A percentile compares a stretch with the other conserved stretches of the same genome.
Evolutionary conservation across 495 filamentous ascomycete species (phyloP).

Genomic region (Bryoglossum gracile): DNA sequence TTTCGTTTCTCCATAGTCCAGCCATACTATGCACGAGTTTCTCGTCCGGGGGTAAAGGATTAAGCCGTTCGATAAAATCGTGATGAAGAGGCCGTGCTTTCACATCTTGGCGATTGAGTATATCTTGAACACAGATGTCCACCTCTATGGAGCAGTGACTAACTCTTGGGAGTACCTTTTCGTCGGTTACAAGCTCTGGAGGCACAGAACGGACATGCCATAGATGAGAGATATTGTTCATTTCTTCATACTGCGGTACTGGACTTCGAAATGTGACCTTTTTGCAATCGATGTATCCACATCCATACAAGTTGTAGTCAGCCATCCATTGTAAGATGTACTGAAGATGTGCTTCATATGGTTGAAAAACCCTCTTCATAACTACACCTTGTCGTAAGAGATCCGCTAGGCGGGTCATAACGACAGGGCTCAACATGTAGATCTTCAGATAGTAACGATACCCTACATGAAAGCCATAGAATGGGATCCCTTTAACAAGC

Average conservation of each 20-base stretch:
- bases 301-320: slow-evolving; percentile 95
- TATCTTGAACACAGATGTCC: slow-evolving; percentile 83
- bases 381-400: slow-evolving; percentile 80
- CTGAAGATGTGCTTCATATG: slow-evolving; percentile 88
- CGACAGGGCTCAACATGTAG: slow-evolving; percentile 77
- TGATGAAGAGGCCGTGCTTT: slow-evolving; percentile 71
- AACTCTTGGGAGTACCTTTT: slow-evolving; percentile 58
- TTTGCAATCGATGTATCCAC: slow-evolving; percentile 69
- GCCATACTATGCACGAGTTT: slow-evolving; percentile 92
- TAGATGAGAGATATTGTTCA: slow-evolving; percentile 48
- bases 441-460: slow-evolving; percentile 90
- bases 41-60: slow-evolving; percentile 55
- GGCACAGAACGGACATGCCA: slow-evolving; percentile 71
- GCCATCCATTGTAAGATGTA: slow-evolving; percentile 95
- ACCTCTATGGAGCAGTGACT: slow-evolving; percentile 86
- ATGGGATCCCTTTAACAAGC: slow-evolving; percentile 87
- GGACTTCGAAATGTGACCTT: slow-evolving; percentile 60
- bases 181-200: slow-evolving; percentile 45
- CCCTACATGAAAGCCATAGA: slow-evolving; percentile 91
- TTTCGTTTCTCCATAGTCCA: slow-evolving; percentile 89
- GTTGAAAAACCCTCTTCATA: slow-evolving; percentile 75
- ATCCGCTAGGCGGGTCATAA: slow-evolving; percentile 77
- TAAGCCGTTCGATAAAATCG: slow-evolving; percentile 73
- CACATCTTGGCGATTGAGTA: slow-evolving; percentile 72
- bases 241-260: slow-evolving; percentile 59